These are phyloP conservation scores for Brassica juncea DNA, from an alignment of 345 rosid species.

Conservation along the genomic window DNA sequence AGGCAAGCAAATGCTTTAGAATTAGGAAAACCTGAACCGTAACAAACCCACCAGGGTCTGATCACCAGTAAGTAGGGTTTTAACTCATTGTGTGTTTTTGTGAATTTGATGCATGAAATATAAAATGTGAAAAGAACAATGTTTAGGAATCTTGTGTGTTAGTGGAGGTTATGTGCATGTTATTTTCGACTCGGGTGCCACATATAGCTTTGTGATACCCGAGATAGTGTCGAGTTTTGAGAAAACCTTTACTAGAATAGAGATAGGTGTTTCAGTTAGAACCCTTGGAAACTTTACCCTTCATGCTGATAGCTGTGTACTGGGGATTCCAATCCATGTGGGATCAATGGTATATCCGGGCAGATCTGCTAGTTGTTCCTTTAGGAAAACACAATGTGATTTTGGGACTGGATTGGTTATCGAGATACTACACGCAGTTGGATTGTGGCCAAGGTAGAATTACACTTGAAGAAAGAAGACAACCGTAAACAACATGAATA, in stretches of 20 bases:
- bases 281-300: not conserved
- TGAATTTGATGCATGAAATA: not conserved
- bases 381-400: not conserved
- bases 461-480: not conserved
- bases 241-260: too few relatives aligned
- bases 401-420: not conserved
- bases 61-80: not conserved
- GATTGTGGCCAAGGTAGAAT: not conserved
- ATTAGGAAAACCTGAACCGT: too few relatives aligned
- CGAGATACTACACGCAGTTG: too few relatives aligned
- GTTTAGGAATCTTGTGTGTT: not conserved
- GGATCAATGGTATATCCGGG: not conserved
- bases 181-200: not conserved
- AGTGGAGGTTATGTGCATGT: not conserved
- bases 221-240: not conserved
- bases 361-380: not conserved
- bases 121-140: too few relatives aligned
- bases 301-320: not conserved
- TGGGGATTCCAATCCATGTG: not conserved
- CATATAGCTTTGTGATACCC: not conserved
- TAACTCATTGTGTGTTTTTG: not conserved
- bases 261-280: not conserved
- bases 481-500: not conserved
- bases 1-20: too few relatives aligned
- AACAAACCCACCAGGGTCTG: not conserved